A percentile compares a stretch with the other conserved stretches of the same genome.
Conservation (phyloP, 1,284 basidiomycete species). For the Wallemia hederae region DNA sequence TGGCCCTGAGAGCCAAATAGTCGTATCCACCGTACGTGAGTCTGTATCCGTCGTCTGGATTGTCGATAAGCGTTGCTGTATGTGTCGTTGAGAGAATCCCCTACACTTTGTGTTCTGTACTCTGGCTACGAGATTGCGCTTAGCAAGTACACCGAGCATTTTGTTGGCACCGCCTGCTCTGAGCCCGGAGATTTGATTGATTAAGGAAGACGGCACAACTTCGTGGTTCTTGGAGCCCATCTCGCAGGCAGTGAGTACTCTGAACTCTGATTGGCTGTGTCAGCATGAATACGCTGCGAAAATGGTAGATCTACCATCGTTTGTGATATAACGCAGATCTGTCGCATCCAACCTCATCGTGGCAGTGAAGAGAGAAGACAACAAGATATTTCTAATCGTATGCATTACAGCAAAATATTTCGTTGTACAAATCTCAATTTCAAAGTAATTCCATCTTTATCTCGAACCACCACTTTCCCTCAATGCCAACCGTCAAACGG, state of each 20-base stretch:
- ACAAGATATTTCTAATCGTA: background rate
- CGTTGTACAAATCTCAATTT: background rate
- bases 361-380: background rate
- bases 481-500: background rate
- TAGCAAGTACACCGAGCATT: constrained; percentile 59
- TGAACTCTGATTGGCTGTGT: constrained; percentile 26
- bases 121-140: constrained; percentile 62
- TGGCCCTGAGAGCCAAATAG: constrained; percentile 70
- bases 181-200: constrained; percentile 70
- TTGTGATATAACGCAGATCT: constrained; percentile 69
- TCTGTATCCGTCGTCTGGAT: constrained; percentile 79
- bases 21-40: constrained; percentile 95
- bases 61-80: background rate
- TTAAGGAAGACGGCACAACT: constrained; percentile 62
- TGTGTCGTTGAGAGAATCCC: background rate
- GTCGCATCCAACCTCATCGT: constrained; percentile 79
- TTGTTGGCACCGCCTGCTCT: constrained; percentile 82
- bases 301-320: constrained; percentile 24
- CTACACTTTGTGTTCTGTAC: constrained; percentile 74
- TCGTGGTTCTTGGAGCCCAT: constrained; percentile 97
- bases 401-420: background rate
- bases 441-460: background rate
- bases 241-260: constrained; percentile 77
- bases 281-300: background rate
- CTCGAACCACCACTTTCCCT: background rate